A percentile compares a stretch with the other conserved stretches of the same genome.
These are phyloP conservation scores for Xylaria hypoxylon DNA, from an alignment of 2,329 filamentous ascomycete species.

Conservation along the genomic window DNA sequence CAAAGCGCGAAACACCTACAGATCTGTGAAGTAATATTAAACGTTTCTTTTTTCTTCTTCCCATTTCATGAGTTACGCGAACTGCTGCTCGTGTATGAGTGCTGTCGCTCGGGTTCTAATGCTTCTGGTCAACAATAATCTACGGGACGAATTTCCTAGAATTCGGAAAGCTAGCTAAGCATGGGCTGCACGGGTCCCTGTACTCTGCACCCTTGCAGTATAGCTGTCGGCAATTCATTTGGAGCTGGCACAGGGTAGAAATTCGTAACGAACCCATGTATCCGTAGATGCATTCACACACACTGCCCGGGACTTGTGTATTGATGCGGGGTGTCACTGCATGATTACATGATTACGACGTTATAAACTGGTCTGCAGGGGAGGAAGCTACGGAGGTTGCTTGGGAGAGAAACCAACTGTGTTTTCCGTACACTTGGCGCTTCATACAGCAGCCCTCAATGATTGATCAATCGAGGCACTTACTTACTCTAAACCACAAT, in stretches of 20 bases:
- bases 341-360: conserved; percentile 13
- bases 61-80: background rate
- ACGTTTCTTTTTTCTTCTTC: conserved; percentile 8
- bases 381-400: background rate
- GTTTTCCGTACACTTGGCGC: conserved; percentile 5
- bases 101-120: background rate
- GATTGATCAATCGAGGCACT: background rate
- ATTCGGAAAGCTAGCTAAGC: background rate
- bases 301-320: conserved; percentile 21
- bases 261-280: background rate
- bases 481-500: background rate
- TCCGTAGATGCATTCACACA: background rate
- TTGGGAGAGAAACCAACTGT: background rate
- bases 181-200: conserved; percentile 14
- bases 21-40: background rate
- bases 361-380: conserved; percentile 12
- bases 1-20: background rate
- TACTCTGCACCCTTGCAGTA: background rate
- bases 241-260: background rate
- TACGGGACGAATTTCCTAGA: background rate
- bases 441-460: background rate
- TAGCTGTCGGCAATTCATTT: conserved; percentile 1
- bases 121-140: background rate
- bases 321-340: conserved; percentile 6
- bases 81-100: background rate